Evolutionary conservation across 805 yeast genomes (phyloP), one percentile per base, ranked within the genome.

Genomic region (Kockiozyma suomiensis): DNA sequence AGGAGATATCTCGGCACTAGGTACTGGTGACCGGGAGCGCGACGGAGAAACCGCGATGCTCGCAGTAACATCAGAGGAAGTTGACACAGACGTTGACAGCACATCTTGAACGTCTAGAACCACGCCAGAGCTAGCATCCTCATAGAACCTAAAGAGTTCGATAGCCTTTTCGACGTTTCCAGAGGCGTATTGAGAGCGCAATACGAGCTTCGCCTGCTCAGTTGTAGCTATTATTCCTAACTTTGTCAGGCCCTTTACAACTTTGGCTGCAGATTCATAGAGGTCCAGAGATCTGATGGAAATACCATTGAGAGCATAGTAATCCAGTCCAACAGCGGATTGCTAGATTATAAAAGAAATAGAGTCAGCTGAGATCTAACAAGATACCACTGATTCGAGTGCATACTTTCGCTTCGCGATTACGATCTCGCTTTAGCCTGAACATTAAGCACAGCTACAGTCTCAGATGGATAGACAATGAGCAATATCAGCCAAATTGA

Each of bases 71-170:
- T 19, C 17, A 33, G 51, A 26, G 17, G 12, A 19, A 4, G 47
- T n/a, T 38, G 56, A 25, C 3, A 12, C 15, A 7, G 57, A 33
- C 19, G 52, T 19, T 15, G 51, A 28, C 26, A 17, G 28, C 17
- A 41, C 50, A 30, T 61, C 66, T 43, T 62, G 66, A 15, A 62
- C 64, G 50, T 60, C 64, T 13, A 62, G 58, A 3, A 62, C 51
- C 17, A 60, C 35, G 8, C 66, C 66, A 13, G 53, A 58, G 28
- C 41, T 32, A n/a, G 66, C 66, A n/a, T 62, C 66, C n/a, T 61
- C 56, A 33, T 50, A 60, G 17, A 56, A 61, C 21, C 33, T 32
- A 41, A 43, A 60, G 17, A 61, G 59, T 45, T 62, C 66, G 7
- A 37, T 25, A 7, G 66, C 66, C 21, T 54, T 54, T 21, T 53